phyloP scores from a whole-genome alignment of 257 asterid genomes.

The Mentha longifolia region DNA sequence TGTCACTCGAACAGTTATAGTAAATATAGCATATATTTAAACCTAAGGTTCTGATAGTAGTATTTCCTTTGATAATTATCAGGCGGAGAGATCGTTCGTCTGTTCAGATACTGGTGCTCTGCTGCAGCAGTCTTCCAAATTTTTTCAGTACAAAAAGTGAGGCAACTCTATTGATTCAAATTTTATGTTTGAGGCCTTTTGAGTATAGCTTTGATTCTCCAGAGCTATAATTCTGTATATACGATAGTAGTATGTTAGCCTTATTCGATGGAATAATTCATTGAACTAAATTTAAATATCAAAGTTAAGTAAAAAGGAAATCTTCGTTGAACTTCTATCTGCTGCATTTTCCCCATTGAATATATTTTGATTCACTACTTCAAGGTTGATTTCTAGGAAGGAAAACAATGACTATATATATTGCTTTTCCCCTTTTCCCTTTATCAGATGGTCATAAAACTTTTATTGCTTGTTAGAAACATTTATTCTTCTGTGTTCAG shows the following conservation, averaged over 20 bases:
- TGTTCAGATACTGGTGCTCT: slow-evolving; percentile 96
- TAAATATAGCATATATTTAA: slow-evolving; percentile 18
- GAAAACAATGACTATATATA: background rate
- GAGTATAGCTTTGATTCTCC: slow-evolving; percentile 7
- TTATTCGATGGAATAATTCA: slow-evolving; percentile 24
- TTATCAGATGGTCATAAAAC: slow-evolving; percentile 2
- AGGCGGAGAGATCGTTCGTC: slow-evolving; percentile 82
- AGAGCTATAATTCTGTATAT: slow-evolving; percentile 10
- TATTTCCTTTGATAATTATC: slow-evolving; percentile 36
- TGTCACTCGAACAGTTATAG: slow-evolving; percentile 19
- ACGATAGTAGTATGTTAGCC: slow-evolving; percentile 18
- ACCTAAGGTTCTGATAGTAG: slow-evolving; percentile 26
- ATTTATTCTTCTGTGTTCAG: slow-evolving; percentile 11
- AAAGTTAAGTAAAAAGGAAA: slow-evolving; percentile 20
- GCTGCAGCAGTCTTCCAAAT: slow-evolving; percentile 70
- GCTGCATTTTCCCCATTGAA: slow-evolving; percentile 28
- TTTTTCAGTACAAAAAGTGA: slow-evolving; percentile 83
- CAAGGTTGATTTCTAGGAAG: slow-evolving; percentile 10
- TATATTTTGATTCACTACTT: slow-evolving; percentile 7
- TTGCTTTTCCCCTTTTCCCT: slow-evolving; percentile 16
- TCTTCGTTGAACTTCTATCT: slow-evolving; percentile 2
- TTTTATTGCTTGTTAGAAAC: slow-evolving; percentile 11
- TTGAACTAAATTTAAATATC: slow-evolving; percentile 22
- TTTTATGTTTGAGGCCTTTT: slow-evolving; percentile 22
- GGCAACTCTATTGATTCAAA: slow-evolving; percentile 28